Conservation (phyloP, 2,329 filamentous ascomycete genomes). For the Colletotrichum cuscutae region DNA sequence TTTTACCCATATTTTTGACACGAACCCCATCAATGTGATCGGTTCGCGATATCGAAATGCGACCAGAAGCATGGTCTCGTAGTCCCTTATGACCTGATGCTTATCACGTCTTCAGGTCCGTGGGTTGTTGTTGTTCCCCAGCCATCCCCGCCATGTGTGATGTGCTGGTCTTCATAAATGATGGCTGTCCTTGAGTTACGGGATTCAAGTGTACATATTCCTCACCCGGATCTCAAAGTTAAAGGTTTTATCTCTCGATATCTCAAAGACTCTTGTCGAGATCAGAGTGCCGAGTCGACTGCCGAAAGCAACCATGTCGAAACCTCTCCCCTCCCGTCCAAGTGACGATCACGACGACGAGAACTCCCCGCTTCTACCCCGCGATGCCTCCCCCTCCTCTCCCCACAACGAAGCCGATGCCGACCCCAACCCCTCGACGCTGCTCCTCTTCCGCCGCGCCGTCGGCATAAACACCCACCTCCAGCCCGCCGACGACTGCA, state of each 20-base stretch:
- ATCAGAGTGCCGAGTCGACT: neutral
- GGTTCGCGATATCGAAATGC: neutral
- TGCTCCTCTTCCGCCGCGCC: constrained; percentile 54
- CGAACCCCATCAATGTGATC: constrained; percentile 5
- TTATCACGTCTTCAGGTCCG: neutral
- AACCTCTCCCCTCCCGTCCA: neutral
- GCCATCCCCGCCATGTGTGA: too few relatives aligned
- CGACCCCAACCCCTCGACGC: constrained; percentile 48
- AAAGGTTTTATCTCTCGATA: neutral
- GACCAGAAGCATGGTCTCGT: neutral
- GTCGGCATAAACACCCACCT: constrained; percentile 52
- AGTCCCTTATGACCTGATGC: neutral
- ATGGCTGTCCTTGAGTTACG: neutral
- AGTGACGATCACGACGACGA: neutral
- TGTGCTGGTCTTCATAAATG: neutral
- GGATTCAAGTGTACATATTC: too few relatives aligned
- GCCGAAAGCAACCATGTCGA: constrained; percentile 13
- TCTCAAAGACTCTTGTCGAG: neutral
- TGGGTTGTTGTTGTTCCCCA: too few relatives aligned
- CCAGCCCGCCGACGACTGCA: constrained; percentile 36
- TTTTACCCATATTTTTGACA: neutral
- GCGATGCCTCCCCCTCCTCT: neutral
- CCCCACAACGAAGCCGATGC: neutral
- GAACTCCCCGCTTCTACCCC: constrained; percentile 16
- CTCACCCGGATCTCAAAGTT: neutral